Evolutionary conservation across 805 yeast species (phyloP).

Genomic region (Hemisphaericaspora nanyangensis): DNA sequence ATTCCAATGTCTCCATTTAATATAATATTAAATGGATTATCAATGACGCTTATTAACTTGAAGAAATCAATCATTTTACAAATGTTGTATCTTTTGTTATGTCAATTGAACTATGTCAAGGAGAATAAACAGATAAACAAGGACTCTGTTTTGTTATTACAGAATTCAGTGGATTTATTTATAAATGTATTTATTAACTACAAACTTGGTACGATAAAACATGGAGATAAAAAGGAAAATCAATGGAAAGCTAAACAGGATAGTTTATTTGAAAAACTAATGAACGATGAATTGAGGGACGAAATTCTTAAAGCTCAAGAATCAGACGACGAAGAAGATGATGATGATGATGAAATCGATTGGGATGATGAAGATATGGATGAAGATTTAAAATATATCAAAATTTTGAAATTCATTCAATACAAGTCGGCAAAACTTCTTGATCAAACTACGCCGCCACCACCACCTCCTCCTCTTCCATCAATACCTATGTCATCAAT

Average conservation of each 20-base stretch:
- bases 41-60: slow-evolving; percentile 40
- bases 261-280: slow-evolving; percentile 32
- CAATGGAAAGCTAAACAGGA: slow-evolving; percentile 25
- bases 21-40: slow-evolving; percentile 38
- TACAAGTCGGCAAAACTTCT: slow-evolving; percentile 25
- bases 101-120: slow-evolving; percentile 34
- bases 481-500: neutral
- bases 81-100: slow-evolving; percentile 39
- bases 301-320: slow-evolving; percentile 32
- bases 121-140: slow-evolving; percentile 16
- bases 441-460: slow-evolving; percentile 1
- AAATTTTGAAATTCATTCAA: slow-evolving; percentile 38
- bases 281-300: slow-evolving; percentile 36
- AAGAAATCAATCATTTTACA: slow-evolving; percentile 40
- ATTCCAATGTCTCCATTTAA: slow-evolving; percentile 40
- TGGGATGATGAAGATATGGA: slow-evolving; percentile 49
- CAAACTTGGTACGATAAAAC: slow-evolving; percentile 17
- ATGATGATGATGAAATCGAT: slow-evolving; percentile 29
- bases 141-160: slow-evolving; percentile 18
- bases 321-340: slow-evolving; percentile 26
- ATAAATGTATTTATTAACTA: slow-evolving; percentile 37
- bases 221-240: slow-evolving; percentile 13
- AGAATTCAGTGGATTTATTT: slow-evolving; percentile 28
- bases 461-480: neutral
- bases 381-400: slow-evolving; percentile 42